Percentiles rank a stretch among this genome's conserved stretches.
Evolutionary conservation across 805 yeast species (phyloP).

Genomic region (Dipodascopsis tothii): DNA sequence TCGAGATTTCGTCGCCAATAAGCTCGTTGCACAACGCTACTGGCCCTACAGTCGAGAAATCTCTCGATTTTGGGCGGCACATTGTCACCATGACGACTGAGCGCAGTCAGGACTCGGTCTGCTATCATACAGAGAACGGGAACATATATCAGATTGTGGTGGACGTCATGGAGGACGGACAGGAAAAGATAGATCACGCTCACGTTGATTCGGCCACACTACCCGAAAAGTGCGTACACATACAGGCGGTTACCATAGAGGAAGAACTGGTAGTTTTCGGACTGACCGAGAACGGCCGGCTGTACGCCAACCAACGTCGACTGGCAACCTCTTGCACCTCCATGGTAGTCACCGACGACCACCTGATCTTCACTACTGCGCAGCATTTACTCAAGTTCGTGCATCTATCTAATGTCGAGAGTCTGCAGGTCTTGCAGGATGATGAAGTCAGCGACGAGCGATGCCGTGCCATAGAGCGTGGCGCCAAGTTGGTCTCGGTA

Average conservation of each 20-base stretch:
- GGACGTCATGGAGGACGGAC: neutral
- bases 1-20: neutral
- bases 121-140: neutral
- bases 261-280: slow-evolving; percentile 60
- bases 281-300: slow-evolving; percentile 63
- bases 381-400: slow-evolving; percentile 75
- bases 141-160: neutral
- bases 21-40: too few species aligned
- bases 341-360: slow-evolving; percentile 59
- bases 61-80: too few species aligned
- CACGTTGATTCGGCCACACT: too few species aligned
- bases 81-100: neutral
- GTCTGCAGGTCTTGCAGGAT: slow-evolving; percentile 31
- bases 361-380: slow-evolving; percentile 77
- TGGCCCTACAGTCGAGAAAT: too few species aligned
- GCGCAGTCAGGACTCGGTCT: neutral
- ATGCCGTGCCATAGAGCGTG: slow-evolving; percentile 81
- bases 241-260: slow-evolving; percentile 29
- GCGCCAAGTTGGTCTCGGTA: slow-evolving; percentile 72
- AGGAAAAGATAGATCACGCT: neutral
- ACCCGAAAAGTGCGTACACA: slow-evolving; percentile 15
- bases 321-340: slow-evolving; percentile 77
- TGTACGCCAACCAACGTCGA: slow-evolving; percentile 54
- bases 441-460: slow-evolving; percentile 58
- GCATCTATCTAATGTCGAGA: slow-evolving; percentile 44